Evolutionary conservation across 2,329 filamentous ascomycete genomes (phyloP).

Genomic region (Sporothrix mexicana): DNA sequence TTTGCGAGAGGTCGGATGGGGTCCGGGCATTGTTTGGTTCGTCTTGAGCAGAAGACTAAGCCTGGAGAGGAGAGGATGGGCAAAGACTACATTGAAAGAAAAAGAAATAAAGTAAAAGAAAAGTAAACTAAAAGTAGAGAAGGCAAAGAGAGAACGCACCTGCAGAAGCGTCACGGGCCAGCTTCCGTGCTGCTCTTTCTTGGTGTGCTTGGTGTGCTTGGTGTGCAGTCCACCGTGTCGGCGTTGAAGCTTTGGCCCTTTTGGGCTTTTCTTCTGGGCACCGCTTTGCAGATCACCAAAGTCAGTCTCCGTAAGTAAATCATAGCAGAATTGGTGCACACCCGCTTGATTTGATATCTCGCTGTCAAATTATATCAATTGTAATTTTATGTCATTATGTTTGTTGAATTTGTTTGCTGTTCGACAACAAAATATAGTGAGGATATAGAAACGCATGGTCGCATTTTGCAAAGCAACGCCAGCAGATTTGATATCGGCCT

Average conservation of each 20-base stretch:
- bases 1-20: neutral
- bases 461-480: neutral
- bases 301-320: neutral
- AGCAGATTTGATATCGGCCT: neutral
- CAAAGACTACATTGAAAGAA: no score
- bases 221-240: neutral
- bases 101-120: no score
- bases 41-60: neutral
- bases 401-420: neutral
- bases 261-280: constrained; percentile 2
- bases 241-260: neutral
- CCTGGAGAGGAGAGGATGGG: constrained; percentile 10
- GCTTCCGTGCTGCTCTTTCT: neutral
- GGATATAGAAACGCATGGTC: constrained; percentile 7
- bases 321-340: no score
- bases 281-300: constrained; percentile 1
- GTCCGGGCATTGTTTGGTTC: neutral
- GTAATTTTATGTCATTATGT: neutral
- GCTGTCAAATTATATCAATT: no score
- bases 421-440: neutral
- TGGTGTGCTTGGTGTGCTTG: neutral
- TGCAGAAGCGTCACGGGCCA: neutral
- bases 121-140: no score
- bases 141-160: neutral
- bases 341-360: no score